Evolutionary conservation across 2,329 filamentous ascomycete species (phyloP).

Genomic region (Pseudogymnoascus sp.): DNA sequence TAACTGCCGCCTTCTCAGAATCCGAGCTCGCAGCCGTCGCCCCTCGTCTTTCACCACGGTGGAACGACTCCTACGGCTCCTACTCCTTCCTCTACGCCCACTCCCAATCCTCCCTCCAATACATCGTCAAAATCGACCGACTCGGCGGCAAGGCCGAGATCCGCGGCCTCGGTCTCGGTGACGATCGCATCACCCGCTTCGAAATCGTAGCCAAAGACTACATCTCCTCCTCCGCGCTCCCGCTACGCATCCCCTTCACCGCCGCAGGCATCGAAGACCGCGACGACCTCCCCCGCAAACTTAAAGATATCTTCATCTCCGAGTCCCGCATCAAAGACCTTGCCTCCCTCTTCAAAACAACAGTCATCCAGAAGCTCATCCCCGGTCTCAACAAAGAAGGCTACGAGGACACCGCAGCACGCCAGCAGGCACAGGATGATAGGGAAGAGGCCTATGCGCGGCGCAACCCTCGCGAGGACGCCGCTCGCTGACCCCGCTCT

Average conservation of each 20-base stretch:
- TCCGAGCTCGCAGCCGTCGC: slow-evolving; percentile 50
- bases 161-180: slow-evolving; percentile 69
- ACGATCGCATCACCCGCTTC: slow-evolving; percentile 73
- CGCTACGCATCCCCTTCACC: slow-evolving; percentile 48
- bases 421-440: slow-evolving; percentile 36
- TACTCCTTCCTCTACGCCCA: slow-evolving; percentile 85
- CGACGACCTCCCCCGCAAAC: slow-evolving; percentile 39
- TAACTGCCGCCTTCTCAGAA: slow-evolving; percentile 36
- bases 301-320: slow-evolving; percentile 67
- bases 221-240: slow-evolving; percentile 53
- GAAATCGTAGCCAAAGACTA: slow-evolving; percentile 72
- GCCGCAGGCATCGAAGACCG: slow-evolving; percentile 46
- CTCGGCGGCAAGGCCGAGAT: slow-evolving; percentile 80
- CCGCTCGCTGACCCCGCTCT: slow-evolving; percentile 43
- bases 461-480: slow-evolving; percentile 34
- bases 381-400: slow-evolving; percentile 72
- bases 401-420: slow-evolving; percentile 54
- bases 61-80: slow-evolving; percentile 68
- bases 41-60: slow-evolving; percentile 63
- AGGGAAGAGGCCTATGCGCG: slow-evolving; percentile 37
- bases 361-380: slow-evolving; percentile 77
- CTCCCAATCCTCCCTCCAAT: slow-evolving; percentile 76
- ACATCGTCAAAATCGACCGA: slow-evolving; percentile 73
- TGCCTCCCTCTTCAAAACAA: slow-evolving; percentile 64
- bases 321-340: slow-evolving; percentile 62